Evolutionary conservation across 108 stramenopile genomes (phyloP), one percentile per base, ranked within the genome.

Genomic region (Skeletonema costatum): DNA sequence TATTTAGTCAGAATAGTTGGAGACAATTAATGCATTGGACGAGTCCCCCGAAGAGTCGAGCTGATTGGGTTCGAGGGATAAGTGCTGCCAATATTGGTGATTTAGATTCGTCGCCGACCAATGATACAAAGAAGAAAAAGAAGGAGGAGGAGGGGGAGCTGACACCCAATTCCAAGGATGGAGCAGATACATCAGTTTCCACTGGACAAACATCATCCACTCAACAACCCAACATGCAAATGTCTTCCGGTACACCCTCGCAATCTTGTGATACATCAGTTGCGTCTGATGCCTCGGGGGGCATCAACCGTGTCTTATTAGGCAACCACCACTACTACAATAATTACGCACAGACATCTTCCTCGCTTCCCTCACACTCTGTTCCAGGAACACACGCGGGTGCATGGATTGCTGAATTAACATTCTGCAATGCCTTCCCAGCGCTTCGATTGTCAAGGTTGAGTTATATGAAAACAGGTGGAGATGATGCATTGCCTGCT

Each of bases 371-470:
- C 30, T 76, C 82, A n/a, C 85, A 88, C 51, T 77, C 86, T 21
- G 64, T 78, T n/a, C 79, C 83, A 14, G 78, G 82, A 4, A 80
- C 75, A 9, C 80, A 83, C 41, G 94, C 94, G 4, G 94, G 94
- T 31, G 94, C 94, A 32, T 95, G 94, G 94, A 90, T 95, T 76
- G 87, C 88, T 13, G 94, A 95, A 74, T 67, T 93, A 16, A 92
- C 90, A 17, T 93, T 93, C 78, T 79, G 90, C 29, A 85, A 83
- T 35, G 77, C 89, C 4, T 89, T 89, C 46, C 94, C 94, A n/a
- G 90, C 94, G n/a, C 66, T 95, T 53, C 83, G 94, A 61, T 76
- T 95, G 31, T 89, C 88, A 2, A 74, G 94, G 33, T 69, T 95
- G 53, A 88, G 87, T 50, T 95, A 92, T 66, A 77, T 95, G 85